phyloP scores from a whole-genome alignment of 2,329 filamentous ascomycete species.

The Rutstroemia sp. region DNA sequence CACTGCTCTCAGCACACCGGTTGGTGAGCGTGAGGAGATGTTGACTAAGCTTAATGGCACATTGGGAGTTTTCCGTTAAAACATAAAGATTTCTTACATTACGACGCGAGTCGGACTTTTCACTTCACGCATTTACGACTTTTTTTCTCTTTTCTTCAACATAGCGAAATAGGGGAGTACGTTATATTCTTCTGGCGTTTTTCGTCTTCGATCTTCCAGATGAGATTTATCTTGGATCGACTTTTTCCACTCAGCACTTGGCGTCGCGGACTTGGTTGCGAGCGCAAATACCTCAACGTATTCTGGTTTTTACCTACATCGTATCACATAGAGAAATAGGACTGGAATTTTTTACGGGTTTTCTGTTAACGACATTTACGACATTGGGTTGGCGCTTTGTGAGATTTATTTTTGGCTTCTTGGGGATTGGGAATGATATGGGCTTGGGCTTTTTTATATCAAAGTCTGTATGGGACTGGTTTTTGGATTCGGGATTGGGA shows the following conservation, averaged over 20 bases:
- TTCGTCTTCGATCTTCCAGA: not conserved
- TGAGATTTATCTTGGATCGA: not conserved
- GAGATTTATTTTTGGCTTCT: too few relatives aligned
- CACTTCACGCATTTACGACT: not conserved
- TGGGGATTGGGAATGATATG: too few relatives aligned
- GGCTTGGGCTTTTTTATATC: too few relatives aligned
- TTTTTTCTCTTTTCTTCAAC: not conserved
- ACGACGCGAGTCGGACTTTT: constrained; percentile 1
- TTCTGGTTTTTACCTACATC: not conserved
- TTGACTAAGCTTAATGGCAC: constrained; percentile 49
- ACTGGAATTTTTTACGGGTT: not conserved
- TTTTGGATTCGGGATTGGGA: too few relatives aligned
- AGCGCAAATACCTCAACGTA: not conserved
- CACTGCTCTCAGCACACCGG: constrained; percentile 71
- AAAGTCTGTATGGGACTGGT: too few relatives aligned
- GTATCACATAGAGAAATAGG: not conserved
- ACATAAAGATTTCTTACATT: constrained; percentile 1
- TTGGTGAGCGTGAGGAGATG: constrained; percentile 90
- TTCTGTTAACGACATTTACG: not conserved
- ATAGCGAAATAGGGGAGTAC: not conserved
- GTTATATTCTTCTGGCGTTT: not conserved
- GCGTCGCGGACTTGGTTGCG: too few relatives aligned
- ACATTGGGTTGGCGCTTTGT: too few relatives aligned
- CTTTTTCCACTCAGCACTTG: too few relatives aligned
- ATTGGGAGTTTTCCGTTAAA: constrained; percentile 21